phyloP scores from a whole-genome alignment of 352 stramenopile species.

The Phytophthora ohioensis region DNA sequence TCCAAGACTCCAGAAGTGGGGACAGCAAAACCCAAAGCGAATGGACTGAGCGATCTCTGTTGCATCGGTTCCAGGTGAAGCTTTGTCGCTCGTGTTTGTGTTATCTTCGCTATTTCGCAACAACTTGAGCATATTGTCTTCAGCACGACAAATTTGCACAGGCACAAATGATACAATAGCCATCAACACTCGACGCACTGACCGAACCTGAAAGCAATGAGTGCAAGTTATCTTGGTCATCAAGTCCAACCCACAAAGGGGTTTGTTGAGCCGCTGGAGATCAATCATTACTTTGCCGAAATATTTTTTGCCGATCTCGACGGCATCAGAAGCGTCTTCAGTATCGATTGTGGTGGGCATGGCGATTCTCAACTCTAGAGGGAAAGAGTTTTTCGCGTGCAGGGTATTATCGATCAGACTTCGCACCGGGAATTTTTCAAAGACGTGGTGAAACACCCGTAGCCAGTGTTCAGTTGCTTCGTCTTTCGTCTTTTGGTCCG shows the following conservation, averaged over 20 bases:
- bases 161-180: constrained; percentile 67
- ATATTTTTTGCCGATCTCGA: constrained; percentile 27
- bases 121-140: constrained; percentile 63
- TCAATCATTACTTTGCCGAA: constrained; percentile 56
- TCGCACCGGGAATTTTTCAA: constrained; percentile 66
- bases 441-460: constrained; percentile 59
- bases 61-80: constrained; percentile 27
- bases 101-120: constrained; percentile 48
- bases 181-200: constrained; percentile 13
- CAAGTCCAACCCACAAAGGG: constrained; percentile 26
- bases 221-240: not conserved
- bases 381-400: constrained; percentile 8
- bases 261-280: constrained; percentile 47
- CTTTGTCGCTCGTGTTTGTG: not conserved
- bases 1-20: constrained; percentile 43
- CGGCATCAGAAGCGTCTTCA: too few species aligned
- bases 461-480: constrained; percentile 30
- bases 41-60: constrained; percentile 55
- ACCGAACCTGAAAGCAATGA: not conserved
- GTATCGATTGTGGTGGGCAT: too few species aligned
- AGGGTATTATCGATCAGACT: constrained; percentile 34
- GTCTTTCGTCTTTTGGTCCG: not conserved
- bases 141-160: constrained; percentile 74
- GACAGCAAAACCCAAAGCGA: constrained; percentile 47
- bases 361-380: constrained; percentile 17